Base-by-base conservation (phyloP, 2,329 filamentous ascomycete genomes). In the Orbilia blumenaviensis region DNA sequence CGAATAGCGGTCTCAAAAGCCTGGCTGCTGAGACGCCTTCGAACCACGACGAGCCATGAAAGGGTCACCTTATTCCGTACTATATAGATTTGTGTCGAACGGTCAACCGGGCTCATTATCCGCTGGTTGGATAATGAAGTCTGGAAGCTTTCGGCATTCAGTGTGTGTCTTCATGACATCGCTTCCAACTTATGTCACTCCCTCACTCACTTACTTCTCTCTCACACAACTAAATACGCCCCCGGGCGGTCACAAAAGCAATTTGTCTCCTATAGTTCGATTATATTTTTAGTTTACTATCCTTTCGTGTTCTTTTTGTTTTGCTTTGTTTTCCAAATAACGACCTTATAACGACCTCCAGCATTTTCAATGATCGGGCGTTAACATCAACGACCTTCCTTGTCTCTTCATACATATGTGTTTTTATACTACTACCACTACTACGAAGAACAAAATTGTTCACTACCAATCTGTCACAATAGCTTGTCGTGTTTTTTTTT, bases 301-400 rank as follows among this genome's bases (percentile, higher is more conserved):
- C 56, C 52, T 16, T 54, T 18, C 32, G 52, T 48, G 42, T 38
- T 38, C 36, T 38, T 7, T 38, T 14, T 6, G 12, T 42, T 42
- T 46, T 23, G 1, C 23, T 46, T 46, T 25, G 18, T 21, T 12
- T 23, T 21, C 10, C 18, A 42, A 21, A 27, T 76, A 52, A 76
- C 64, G 71, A 75, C 64, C 25, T 58, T 50, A 34, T 69, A 38
- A 76, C 63, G 71, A 75, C 46, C 16, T 38, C 64, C 52, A 64
- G 54, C 34, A 58, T 48, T 52, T 63, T 32, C 62, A 44, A 56
- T 41, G 23, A 29, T 41, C 36, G 36, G 66, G 58, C 60, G 60
- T 48, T 46, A 29, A 29, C 42, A 25, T 42, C 46, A 42, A 71
- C 63, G 63, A 25, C 48, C 48, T 66, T 18, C 21, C 46, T 23